phyloP scores from a whole-genome alignment of 1,139 yeast genomes.

The Suhomyces guaymorum region DNA sequence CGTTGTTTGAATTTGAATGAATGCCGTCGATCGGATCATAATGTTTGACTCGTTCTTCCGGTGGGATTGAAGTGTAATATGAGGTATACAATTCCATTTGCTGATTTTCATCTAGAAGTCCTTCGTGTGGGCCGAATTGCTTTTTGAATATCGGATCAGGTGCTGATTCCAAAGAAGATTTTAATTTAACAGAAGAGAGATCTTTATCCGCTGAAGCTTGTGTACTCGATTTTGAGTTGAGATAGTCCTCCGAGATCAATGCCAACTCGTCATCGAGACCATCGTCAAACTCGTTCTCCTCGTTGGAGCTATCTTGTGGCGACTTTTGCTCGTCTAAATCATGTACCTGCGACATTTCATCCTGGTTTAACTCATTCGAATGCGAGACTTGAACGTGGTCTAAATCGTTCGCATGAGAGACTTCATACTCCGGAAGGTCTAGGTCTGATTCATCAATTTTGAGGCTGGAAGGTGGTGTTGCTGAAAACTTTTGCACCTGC shows the following conservation, averaged over 20 bases:
- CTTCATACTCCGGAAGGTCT: slow-evolving; percentile 8
- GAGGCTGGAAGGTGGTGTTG: no score
- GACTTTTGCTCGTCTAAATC: neutral
- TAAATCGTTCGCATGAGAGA: slow-evolving; percentile 1
- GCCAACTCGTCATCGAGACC: slow-evolving; percentile 30
- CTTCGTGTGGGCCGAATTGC: slow-evolving; percentile 23
- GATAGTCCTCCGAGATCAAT: slow-evolving; percentile 8
- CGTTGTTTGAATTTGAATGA: slow-evolving; percentile 7
- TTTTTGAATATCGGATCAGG: slow-evolving; percentile 16
- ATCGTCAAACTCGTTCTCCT: slow-evolving; percentile 30
- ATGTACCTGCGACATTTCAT: neutral
- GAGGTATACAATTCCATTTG: slow-evolving; percentile 37
- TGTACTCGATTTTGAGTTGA: neutral
- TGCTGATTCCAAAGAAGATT: no score
- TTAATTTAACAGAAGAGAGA: no score
- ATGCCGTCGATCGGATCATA: slow-evolving; percentile 25
- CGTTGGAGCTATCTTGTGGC: slow-evolving; percentile 12
- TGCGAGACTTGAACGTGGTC: neutral
- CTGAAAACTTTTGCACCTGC: no score
- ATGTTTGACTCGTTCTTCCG: slow-evolving; percentile 18
- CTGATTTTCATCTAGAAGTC: slow-evolving; percentile 31
- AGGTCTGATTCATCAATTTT: no score
- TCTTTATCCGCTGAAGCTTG: neutral
- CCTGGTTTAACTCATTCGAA: no score
- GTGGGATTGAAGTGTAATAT: slow-evolving; percentile 28